Percentiles rank a stretch among this genome's conserved stretches.
Conservation (phyloP, 345 rosid genomes). For the Eucalyptus grandis region DNA sequence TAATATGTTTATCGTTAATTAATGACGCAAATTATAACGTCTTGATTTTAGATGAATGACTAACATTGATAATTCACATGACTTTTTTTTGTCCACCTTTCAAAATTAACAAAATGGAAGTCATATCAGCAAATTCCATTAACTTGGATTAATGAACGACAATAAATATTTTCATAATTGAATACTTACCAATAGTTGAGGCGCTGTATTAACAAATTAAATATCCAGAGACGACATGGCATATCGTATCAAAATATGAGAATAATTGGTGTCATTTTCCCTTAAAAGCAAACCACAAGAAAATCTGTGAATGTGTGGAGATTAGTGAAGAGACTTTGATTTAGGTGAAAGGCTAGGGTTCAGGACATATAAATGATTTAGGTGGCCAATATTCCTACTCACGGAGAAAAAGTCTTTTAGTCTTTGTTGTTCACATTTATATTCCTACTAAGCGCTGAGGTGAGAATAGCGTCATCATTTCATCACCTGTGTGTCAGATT, state of each 20-base stretch:
- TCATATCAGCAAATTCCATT: neutral
- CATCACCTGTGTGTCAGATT: neutral
- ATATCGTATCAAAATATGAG: neutral
- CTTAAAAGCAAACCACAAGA: neutral
- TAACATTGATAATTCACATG: neutral
- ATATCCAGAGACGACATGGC: rapidly evolving
- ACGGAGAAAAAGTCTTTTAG: neutral
- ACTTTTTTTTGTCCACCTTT: neutral
- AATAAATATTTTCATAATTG: neutral
- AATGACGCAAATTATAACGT: neutral
- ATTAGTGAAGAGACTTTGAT: neutral
- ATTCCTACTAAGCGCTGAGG: neutral
- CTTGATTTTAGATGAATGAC: neutral
- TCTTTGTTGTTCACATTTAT: neutral
- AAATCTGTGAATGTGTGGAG: neutral
- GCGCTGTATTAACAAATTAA: neutral
- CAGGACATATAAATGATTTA: neutral
- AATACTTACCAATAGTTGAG: neutral
- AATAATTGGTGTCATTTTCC: neutral
- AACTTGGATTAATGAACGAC: neutral
- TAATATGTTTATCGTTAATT: neutral
- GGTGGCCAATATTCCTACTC: neutral
- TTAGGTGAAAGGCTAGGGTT: neutral
- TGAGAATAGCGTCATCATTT: neutral
- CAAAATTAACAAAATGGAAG: neutral